Base-by-base conservation (phyloP, 2,329 filamentous ascomycete genomes). In the Pseudogymnoascus sp. region DNA sequence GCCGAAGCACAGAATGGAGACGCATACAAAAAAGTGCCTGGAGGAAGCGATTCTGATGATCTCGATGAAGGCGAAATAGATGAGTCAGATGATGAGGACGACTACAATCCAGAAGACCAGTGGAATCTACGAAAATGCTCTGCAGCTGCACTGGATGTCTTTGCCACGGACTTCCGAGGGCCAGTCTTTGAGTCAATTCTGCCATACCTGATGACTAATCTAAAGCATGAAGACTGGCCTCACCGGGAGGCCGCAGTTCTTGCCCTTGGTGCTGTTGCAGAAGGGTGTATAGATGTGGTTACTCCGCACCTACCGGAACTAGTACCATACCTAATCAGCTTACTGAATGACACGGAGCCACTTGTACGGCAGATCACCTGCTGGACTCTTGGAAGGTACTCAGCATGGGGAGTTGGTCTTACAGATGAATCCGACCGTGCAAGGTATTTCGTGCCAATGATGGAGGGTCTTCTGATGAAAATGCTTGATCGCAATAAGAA, bases 401-500 rank as follows among this genome's bases (percentile, higher is more conserved):
- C 94, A 4, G 81, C 87, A 50, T 99, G 94, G 94, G 93, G 92
- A 8, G 89, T 92, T 4, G 84, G 87, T 66, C 82, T 97, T 21
- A 77, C 83, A 23, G 85, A 88, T 60, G 82, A 81, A 14, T 77
- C 79, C 16, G 84, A 92, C 66, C 88, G 88, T 71, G 83, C 87
- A 61, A 83, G 85, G 63, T 97, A 85, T 75, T 99, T 99, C 70
- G 89, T 94, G 70, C 93, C 93, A 0, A 90, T 97, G 83, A 96
- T 99, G 92, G 93, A 96, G 67, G 94, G 93, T 5, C 92, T 99
- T 59, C 79, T 99, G 63, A 87, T 86, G 65, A 90, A 92, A 72
- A 99, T 99, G 94, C 81, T 99, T 56, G 94, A 99, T 76, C 87
- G 85, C 73, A 97, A 97, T 81, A 99, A 99, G 80, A 92, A 93